Percentiles rank a stretch among this genome's conserved stretches.
Conservation (phyloP, 768 basidiomycete species). For the Dentipellis sp. region DNA sequence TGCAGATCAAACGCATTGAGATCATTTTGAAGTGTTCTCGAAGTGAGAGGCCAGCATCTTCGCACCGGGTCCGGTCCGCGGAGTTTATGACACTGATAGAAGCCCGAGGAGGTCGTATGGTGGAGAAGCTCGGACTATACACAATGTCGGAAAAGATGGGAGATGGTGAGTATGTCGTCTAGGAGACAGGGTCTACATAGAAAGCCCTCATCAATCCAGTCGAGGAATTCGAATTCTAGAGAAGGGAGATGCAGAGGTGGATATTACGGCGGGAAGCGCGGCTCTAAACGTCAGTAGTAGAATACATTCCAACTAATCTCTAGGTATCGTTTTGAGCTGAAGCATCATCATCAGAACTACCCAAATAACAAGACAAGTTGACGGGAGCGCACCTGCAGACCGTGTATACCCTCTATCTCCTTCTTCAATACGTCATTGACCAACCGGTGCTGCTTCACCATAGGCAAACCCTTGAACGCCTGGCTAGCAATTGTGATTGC, state of each 20-base stretch:
- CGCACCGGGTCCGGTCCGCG: no score
- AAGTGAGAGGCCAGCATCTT: no score
- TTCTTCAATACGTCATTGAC: slow-evolving; percentile 81
- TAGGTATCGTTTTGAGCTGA: slow-evolving; percentile 10
- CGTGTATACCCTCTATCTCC: slow-evolving; percentile 89
- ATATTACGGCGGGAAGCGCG: no score
- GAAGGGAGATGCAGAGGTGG: no score
- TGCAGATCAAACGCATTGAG: not conserved
- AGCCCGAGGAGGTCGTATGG: no score
- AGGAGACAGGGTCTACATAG: no score
- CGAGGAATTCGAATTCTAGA: no score
- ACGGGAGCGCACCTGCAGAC: slow-evolving; percentile 64
- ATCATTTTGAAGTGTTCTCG: not conserved
- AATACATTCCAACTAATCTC: not conserved
- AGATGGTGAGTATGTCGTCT: no score
- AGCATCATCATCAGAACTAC: not conserved
- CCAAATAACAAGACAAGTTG: not conserved
- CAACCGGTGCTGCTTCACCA: slow-evolving; percentile 88
- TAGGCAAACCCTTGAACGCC: slow-evolving; percentile 78
- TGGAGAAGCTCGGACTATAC: no score
- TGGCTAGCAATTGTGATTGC: slow-evolving; percentile 81
- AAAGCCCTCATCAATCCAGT: no score
- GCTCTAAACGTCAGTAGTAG: not conserved
- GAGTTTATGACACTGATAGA: no score
- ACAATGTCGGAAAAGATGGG: no score